Evolutionary conservation across 2,329 filamentous ascomycete genomes (phyloP).

Genomic region (Neobulgaria alba): DNA sequence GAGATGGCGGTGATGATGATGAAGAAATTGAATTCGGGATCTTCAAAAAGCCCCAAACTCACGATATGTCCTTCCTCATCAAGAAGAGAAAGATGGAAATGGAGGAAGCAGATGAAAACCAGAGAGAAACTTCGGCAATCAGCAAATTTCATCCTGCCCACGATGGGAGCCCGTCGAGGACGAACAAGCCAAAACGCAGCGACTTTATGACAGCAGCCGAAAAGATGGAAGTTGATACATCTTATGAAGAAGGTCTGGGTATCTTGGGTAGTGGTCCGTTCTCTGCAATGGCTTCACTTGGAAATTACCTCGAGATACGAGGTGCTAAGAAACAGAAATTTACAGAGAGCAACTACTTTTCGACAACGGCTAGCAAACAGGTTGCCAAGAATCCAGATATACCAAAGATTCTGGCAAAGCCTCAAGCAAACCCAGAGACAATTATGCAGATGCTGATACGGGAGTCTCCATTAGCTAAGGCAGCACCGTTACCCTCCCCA

Average conservation of each 20-base stretch:
- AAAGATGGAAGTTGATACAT: conserved; percentile 17
- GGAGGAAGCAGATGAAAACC: conserved; percentile 5
- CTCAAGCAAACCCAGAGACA: no score
- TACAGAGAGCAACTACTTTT: conserved; percentile 25
- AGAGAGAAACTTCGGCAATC: background rate
- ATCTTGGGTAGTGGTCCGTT: conserved; percentile 25
- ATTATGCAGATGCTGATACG: conserved; percentile 8
- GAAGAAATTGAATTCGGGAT: conserved; percentile 28
- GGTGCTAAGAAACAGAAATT: conserved; percentile 29
- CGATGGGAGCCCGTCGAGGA: background rate
- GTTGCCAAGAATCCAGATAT: background rate
- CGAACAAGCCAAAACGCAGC: conserved; percentile 1
- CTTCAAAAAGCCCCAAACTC: conserved; percentile 14
- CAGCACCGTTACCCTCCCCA: conserved; percentile 14
- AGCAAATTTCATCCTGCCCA: background rate
- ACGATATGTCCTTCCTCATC: conserved; percentile 31
- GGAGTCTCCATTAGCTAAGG: conserved; percentile 9
- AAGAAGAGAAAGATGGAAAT: conserved; percentile 32
- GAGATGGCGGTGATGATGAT: conserved; percentile 32
- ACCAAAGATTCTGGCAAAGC: background rate
- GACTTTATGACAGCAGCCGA: conserved; percentile 3
- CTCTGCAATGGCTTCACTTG: conserved; percentile 35
- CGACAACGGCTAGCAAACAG: background rate
- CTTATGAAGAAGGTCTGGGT: conserved; percentile 10
- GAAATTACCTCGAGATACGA: conserved; percentile 42